These are phyloP conservation scores for Tieghemiomyces parasiticus DNA, from an alignment of 192 early-diverging fungal species.

Conservation along the genomic window DNA sequence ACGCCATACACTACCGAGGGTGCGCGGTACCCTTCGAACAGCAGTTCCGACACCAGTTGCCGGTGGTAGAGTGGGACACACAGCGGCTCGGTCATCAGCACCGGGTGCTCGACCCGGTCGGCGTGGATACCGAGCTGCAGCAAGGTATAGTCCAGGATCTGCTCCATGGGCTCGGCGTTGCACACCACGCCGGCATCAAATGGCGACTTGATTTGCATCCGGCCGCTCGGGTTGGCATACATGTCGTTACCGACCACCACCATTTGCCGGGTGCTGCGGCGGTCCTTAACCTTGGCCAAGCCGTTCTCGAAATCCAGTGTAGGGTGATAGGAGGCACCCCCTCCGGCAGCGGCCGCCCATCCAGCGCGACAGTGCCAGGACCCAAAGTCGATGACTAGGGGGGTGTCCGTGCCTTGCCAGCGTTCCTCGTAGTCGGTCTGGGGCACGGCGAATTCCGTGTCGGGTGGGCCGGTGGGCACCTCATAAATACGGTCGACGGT, in stretches of 20 bases:
- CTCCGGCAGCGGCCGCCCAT: constrained; percentile 41
- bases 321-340: constrained; percentile 19
- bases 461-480: constrained; percentile 24
- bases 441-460: constrained; percentile 20
- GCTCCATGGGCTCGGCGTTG: constrained; percentile 44
- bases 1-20: constrained; percentile 72
- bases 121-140: constrained; percentile 57
- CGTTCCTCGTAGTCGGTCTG: constrained; percentile 33
- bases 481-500: too few species aligned
- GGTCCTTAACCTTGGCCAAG: constrained; percentile 46
- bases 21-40: constrained; percentile 74
- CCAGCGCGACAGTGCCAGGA: constrained; percentile 68
- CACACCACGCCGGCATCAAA: constrained; percentile 15
- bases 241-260: constrained; percentile 55
- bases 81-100: constrained; percentile 77
- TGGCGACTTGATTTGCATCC: constrained; percentile 23
- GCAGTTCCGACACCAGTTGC: constrained; percentile 65
- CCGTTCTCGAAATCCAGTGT: constrained; percentile 49
- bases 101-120: constrained; percentile 54
- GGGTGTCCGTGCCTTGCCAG: constrained; percentile 22
- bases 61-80: constrained; percentile 64
- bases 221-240: constrained; percentile 30
- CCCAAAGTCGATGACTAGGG: constrained; percentile 60
- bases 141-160: constrained; percentile 75
- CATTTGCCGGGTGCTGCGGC: constrained; percentile 19